Base-by-base conservation (phyloP, 768 basidiomycete species). In the Albatrellus ellisii region DNA sequence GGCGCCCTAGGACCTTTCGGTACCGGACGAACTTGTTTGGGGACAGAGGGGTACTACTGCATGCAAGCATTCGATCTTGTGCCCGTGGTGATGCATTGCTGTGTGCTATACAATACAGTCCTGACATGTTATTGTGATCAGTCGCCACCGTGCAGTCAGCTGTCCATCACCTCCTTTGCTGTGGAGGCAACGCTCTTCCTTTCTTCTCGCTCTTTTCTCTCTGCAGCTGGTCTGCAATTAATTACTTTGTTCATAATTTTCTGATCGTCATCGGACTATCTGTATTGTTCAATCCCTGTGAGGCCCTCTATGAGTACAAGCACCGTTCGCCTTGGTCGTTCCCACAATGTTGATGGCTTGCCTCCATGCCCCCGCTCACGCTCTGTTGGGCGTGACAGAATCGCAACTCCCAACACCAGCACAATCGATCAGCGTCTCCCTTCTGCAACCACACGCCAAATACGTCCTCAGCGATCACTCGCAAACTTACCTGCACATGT, bases 291-390 rank as follows among this genome's bases (percentile, higher is more conserved):
- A n/a, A 20, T 17, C 17, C 25, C 35, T 36, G 25, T 18, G 20
- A 36, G 35, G 35, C 20, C 20, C 35, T 36, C 6, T 18, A 1
- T 21, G 14, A 14, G 12, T 41, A 56, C 52, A 47, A 45, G 41
- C 38, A 41, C 49, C 10, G 31, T 17, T 18, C 46, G 43, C 12
- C 27, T 12, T 4, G 39, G 37, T 34, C 47, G 49, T 14, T 22
- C 36, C 34, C 28, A 32, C n/a, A 26, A 22, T 15, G 7, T 17
- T 5, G 50, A 51, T 17, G 66, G 68, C 29, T 58, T 69, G 26
- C 68, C 68, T 31, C 54, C 59, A 32, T 62, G 51, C 39, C 67
- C 64, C 12, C 59, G 61, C 25, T 56, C 66, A 38, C 66, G 64
- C 43, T 61, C 65, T 2, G 51, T 46, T 1, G 57, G 59, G 26